phyloP scores from a whole-genome alignment of 345 rosid species.

The Salix udensis region DNA sequence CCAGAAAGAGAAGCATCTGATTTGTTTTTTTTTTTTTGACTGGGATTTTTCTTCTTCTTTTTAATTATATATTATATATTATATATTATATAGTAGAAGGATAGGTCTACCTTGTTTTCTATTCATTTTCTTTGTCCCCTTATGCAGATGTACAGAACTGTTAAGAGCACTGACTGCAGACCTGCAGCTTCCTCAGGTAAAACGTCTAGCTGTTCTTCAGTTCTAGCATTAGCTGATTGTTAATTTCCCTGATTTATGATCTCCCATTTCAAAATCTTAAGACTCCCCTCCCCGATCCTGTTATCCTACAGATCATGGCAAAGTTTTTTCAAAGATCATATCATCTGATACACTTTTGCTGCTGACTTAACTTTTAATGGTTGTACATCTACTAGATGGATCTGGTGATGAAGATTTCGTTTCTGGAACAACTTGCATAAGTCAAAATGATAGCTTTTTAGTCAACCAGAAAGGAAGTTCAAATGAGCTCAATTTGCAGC shows the following conservation, averaged over 20 bases:
- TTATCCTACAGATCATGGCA: no score
- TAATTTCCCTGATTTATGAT: background rate
- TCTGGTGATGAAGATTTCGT: constrained; percentile 45
- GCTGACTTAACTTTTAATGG: background rate
- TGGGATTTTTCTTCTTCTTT: background rate
- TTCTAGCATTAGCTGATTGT: background rate
- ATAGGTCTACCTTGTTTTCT: constrained; percentile 9
- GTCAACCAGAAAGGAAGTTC: constrained; percentile 14
- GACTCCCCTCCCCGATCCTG: no score
- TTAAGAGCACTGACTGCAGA: constrained; percentile 48
- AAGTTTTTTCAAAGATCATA: background rate
- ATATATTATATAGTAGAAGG: background rate
- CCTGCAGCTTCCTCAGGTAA: constrained; percentile 51
- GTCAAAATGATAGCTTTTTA: constrained; percentile 9
- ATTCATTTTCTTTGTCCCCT: constrained; percentile 20
- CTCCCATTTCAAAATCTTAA: background rate
- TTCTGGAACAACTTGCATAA: constrained; percentile 12
- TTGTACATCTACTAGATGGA: constrained; percentile 29
- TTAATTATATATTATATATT: background rate
- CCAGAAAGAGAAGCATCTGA: constrained; percentile 33
- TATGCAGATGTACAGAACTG: constrained; percentile 60
- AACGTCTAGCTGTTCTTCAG: background rate
- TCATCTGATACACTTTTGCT: background rate
- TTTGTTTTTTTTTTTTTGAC: constrained; percentile 13
- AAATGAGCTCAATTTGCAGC: constrained; percentile 14